These are phyloP conservation scores for Tulasnella calospora DNA, from an alignment of 768 basidiomycete genomes.

Conservation along the genomic window DNA sequence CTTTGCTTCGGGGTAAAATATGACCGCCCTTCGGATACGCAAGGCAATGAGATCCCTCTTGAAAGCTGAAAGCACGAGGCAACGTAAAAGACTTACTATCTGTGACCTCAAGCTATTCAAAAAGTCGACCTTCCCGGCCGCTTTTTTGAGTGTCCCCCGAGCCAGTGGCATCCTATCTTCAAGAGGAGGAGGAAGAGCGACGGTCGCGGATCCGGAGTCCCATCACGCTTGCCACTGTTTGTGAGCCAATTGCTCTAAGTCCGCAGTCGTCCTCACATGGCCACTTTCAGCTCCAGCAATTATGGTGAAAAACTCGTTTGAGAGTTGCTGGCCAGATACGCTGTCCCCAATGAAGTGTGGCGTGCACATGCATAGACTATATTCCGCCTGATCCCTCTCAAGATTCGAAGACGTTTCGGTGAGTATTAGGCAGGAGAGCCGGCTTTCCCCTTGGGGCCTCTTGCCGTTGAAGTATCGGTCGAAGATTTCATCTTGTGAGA, in stretches of 20 bases:
- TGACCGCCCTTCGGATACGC: slow-evolving; percentile 58
- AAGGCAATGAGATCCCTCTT: no score
- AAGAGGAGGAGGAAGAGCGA: slow-evolving; percentile 40
- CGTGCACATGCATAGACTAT: slow-evolving; percentile 65
- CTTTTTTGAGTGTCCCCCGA: slow-evolving; percentile 41
- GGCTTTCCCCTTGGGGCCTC: slow-evolving; percentile 60
- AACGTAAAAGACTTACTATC: slow-evolving; percentile 42
- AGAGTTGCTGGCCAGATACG: slow-evolving; percentile 75
- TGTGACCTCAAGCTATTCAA: slow-evolving; percentile 49
- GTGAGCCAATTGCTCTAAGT: background rate
- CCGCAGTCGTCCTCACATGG: background rate
- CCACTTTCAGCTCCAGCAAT: slow-evolving; percentile 40
- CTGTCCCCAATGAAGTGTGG: slow-evolving; percentile 86
- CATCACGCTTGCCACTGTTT: background rate
- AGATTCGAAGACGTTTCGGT: slow-evolving; percentile 17
- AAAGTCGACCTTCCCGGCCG: slow-evolving; percentile 55
- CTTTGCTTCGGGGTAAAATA: slow-evolving; percentile 51
- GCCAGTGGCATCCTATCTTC: slow-evolving; percentile 48
- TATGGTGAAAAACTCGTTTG: slow-evolving; percentile 73
- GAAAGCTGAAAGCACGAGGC: background rate
- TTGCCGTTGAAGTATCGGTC: slow-evolving; percentile 71
- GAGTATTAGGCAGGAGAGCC: slow-evolving; percentile 58
- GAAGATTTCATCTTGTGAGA: slow-evolving; percentile 43
- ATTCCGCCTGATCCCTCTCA: slow-evolving; percentile 39
- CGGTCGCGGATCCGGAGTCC: slow-evolving; percentile 36